These are phyloP conservation scores for Kockovaella imperatae DNA, from an alignment of 768 basidiomycete species.

Conservation along the genomic window DNA sequence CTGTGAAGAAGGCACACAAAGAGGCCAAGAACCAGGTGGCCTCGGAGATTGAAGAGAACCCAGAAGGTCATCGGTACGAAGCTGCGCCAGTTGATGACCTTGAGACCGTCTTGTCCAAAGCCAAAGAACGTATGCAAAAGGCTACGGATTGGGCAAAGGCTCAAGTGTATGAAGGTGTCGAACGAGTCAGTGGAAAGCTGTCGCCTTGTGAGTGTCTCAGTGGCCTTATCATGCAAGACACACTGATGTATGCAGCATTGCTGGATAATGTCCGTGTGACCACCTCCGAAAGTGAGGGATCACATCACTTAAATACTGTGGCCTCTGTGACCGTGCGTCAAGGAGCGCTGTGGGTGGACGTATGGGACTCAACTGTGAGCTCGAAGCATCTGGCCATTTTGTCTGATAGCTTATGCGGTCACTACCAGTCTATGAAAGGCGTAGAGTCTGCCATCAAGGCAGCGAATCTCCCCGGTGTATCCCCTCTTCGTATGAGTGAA, in stretches of 20 bases:
- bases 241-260: constrained; percentile 22
- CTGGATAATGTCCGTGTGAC: constrained; percentile 40
- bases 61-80: background rate
- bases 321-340: constrained; percentile 40
- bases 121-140: constrained; percentile 44
- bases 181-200: constrained; percentile 36
- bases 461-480: constrained; percentile 44
- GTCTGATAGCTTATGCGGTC: background rate
- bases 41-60: constrained; percentile 4
- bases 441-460: constrained; percentile 42
- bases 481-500: constrained; percentile 34
- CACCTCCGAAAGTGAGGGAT: constrained; percentile 18
- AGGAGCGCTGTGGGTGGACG: constrained; percentile 37
- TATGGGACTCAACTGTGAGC: constrained; percentile 42
- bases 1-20: background rate
- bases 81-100: constrained; percentile 9
- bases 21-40: constrained; percentile 13
- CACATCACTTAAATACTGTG: constrained; percentile 31
- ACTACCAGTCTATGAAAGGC: constrained; percentile 31
- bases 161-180: constrained; percentile 44
- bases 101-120: constrained; percentile 29
- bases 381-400: background rate
- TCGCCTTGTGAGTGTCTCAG: constrained; percentile 30
- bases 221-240: background rate
- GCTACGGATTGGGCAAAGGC: constrained; percentile 44